These are phyloP conservation scores for Lactifluus hygrophoroides DNA, from an alignment of 768 basidiomycete species.

Conservation along the genomic window DNA sequence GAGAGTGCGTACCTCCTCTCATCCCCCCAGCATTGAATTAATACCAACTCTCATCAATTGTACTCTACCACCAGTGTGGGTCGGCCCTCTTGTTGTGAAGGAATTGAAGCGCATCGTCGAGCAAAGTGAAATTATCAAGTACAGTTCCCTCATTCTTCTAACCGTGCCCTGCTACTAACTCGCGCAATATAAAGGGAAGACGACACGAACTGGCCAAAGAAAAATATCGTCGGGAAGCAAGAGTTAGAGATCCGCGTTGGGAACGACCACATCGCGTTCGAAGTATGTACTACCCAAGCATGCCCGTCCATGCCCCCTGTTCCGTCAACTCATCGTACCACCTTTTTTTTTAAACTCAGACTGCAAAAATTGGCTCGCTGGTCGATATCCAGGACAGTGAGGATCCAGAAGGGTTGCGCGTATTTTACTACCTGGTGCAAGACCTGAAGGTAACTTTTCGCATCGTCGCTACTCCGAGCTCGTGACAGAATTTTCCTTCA, in stretches of 20 bases:
- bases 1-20: conserved; percentile 62
- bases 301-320: background rate
- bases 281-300: conserved; percentile 44
- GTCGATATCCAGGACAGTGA: conserved; percentile 96
- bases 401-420: conserved; percentile 93
- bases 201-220: conserved; percentile 97
- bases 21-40: too few relatives aligned
- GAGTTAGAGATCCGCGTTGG: conserved; percentile 93
- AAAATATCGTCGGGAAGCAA: conserved; percentile 97
- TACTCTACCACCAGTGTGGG: conserved; percentile 65
- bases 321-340: too few relatives aligned
- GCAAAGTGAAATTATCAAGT: conserved; percentile 93
- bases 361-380: conserved; percentile 94
- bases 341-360: too few relatives aligned
- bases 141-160: conserved; percentile 20
- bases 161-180: background rate
- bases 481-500: conserved; percentile 27
- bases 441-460: conserved; percentile 70
- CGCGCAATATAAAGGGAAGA: conserved; percentile 64
- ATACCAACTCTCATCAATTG: too few relatives aligned
- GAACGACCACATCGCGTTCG: conserved; percentile 93
- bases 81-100: conserved; percentile 84
- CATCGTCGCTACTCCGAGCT: background rate
- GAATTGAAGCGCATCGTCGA: conserved; percentile 94
- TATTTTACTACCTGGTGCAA: conserved; percentile 98